Evolutionary conservation across 805 yeast genomes (phyloP).

Genomic region (Metschnikowia aberdeeniae): DNA sequence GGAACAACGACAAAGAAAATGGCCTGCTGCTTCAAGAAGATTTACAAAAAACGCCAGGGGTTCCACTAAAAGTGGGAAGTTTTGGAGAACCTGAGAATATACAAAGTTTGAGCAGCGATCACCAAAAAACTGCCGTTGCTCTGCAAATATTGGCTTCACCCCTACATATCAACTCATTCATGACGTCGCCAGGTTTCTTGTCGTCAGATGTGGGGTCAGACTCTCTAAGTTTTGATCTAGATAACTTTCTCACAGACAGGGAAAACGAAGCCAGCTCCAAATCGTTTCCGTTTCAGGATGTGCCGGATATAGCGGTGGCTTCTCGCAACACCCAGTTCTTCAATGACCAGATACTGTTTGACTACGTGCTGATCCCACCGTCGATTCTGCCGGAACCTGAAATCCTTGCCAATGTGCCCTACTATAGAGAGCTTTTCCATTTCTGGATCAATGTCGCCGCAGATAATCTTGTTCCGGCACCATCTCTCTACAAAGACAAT

Average conservation of each 20-base stretch:
- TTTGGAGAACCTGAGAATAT: too few relatives aligned
- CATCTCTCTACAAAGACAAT: slow-evolving; percentile 52
- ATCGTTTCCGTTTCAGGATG: not conserved
- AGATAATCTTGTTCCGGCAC: slow-evolving; percentile 61
- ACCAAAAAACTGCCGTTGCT: too few relatives aligned
- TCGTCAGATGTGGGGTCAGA: not conserved
- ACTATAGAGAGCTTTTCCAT: slow-evolving; percentile 57
- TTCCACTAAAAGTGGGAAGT: too few relatives aligned
- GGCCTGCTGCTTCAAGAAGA: too few relatives aligned
- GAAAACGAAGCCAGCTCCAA: slow-evolving; percentile 1
- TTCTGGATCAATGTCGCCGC: slow-evolving; percentile 62
- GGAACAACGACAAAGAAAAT: too few relatives aligned
- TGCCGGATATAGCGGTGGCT: not conserved
- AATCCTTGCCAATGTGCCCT: slow-evolving; percentile 53
- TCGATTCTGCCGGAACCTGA: slow-evolving; percentile 50
- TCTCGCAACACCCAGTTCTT: not conserved
- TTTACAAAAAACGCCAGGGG: too few relatives aligned
- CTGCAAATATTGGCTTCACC: too few relatives aligned
- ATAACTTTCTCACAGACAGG: slow-evolving; percentile 1
- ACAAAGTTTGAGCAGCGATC: too few relatives aligned
- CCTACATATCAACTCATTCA: not conserved
- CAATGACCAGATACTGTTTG: not conserved
- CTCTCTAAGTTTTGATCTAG: slow-evolving; percentile 1
- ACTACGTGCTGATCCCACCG: slow-evolving; percentile 26
- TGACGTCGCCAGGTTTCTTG: not conserved